A percentile compares a stretch with the other conserved stretches of the same genome.
phyloP scores from a whole-genome alignment of 2,329 filamentous ascomycete species.

The Aquanectria penicillioides region DNA sequence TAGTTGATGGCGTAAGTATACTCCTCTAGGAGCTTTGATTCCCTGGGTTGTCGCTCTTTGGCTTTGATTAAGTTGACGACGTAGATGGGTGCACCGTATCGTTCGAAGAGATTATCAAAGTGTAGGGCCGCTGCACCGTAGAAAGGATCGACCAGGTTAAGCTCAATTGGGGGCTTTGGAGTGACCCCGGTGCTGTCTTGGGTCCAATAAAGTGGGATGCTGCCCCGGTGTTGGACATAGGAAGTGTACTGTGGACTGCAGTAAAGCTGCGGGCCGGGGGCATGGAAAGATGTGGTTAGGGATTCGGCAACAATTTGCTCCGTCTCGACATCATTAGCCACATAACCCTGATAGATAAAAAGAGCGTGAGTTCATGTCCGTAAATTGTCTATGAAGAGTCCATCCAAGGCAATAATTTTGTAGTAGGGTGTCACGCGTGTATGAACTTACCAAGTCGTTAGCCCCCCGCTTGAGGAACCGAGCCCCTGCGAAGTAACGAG shows the following conservation, averaged over 20 bases:
- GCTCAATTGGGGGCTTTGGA: constrained; percentile 94
- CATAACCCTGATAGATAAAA: constrained; percentile 71
- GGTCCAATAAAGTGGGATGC: constrained; percentile 96
- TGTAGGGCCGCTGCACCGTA: constrained; percentile 93
- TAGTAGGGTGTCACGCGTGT: no score
- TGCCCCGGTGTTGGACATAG: constrained; percentile 95
- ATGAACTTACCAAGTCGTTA: constrained; percentile 74
- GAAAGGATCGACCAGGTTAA: constrained; percentile 96
- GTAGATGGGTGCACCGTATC: constrained; percentile 93
- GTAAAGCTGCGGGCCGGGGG: constrained; percentile 84
- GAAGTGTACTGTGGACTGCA: constrained; percentile 93
- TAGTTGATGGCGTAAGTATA: constrained; percentile 90
- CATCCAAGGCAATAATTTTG: no score
- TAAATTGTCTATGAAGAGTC: no score
- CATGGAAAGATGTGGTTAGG: constrained; percentile 93
- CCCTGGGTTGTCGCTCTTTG: constrained; percentile 86
- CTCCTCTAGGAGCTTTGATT: constrained; percentile 89
- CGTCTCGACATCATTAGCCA: constrained; percentile 98
- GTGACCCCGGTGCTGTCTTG: constrained; percentile 95
- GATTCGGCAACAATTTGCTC: constrained; percentile 98
- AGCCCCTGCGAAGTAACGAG: constrained; percentile 92
- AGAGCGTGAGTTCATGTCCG: neutral
- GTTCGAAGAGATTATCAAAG: constrained; percentile 92
- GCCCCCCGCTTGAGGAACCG: constrained; percentile 93
- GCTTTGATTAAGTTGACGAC: constrained; percentile 92